phyloP scores from a whole-genome alignment of 1,284 basidiomycete species.

The Rhodotorula sp. region DNA sequence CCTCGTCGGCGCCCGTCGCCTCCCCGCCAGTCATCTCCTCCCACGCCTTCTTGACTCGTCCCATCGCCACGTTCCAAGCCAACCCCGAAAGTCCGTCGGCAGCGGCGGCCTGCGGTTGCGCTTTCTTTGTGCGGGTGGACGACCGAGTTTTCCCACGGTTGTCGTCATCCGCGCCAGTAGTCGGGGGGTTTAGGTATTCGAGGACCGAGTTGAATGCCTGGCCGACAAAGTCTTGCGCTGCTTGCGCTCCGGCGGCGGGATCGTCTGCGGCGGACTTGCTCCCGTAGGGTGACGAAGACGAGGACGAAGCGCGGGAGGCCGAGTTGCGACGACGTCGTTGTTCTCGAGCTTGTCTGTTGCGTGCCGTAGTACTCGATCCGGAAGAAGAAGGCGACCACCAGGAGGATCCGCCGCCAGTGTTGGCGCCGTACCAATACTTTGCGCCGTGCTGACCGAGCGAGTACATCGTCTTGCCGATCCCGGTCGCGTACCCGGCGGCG shows the following conservation, averaged over 20 bases:
- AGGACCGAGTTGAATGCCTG: conserved; percentile 16
- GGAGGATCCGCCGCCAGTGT: background rate
- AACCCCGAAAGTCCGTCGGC: conserved; percentile 11
- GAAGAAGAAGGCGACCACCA: background rate
- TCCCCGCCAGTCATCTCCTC: conserved; percentile 6
- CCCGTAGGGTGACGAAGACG: background rate
- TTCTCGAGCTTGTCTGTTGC: background rate
- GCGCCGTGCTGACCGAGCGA: conserved; percentile 24
- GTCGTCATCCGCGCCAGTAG: background rate
- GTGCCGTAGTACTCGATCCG: background rate
- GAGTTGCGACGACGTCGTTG: background rate
- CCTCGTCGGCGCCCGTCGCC: background rate
- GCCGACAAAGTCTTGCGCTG: conserved; percentile 20
- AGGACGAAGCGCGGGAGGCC: background rate
- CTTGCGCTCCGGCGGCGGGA: conserved; percentile 9
- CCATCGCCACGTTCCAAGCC: conserved; percentile 16
- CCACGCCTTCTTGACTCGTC: conserved; percentile 23
- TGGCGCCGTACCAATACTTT: conserved; percentile 18
- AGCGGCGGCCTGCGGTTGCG: background rate
- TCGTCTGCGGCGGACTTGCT: background rate
- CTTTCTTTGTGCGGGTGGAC: background rate
- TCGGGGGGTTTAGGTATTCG: conserved; percentile 8
- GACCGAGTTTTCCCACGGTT: conserved; percentile 10
- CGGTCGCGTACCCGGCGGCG: background rate
- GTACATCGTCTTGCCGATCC: conserved; percentile 9